phyloP scores from a whole-genome alignment of 371 early-diverging fungal genomes.

The Vairimorpha ceranae region DNA sequence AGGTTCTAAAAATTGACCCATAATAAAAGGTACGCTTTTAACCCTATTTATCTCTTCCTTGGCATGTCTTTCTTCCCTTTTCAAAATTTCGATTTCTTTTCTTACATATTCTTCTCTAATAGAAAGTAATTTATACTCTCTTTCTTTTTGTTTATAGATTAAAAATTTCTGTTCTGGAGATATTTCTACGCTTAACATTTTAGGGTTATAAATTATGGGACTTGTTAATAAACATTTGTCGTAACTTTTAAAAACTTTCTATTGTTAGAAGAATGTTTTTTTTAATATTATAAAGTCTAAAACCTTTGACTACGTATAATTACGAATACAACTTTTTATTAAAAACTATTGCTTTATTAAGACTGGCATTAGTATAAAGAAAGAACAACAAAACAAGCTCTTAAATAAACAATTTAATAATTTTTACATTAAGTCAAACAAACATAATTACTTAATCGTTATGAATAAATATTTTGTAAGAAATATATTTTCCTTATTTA shows the following conservation, averaged over 20 bases:
- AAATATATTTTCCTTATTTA: not conserved
- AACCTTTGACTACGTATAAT: not conserved
- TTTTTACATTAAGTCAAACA: too few species aligned
- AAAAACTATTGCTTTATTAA: too few species aligned
- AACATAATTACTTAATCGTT: too few species aligned
- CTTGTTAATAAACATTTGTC: too few species aligned
- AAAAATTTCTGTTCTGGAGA: constrained; percentile 15
- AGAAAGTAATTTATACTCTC: constrained; percentile 75
- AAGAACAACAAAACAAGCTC: too few species aligned
- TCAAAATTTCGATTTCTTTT: constrained; percentile 88
- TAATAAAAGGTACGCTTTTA: constrained; percentile 91
- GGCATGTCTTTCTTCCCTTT: constrained; percentile 74
- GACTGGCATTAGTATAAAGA: too few species aligned
- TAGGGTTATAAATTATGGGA: not conserved
- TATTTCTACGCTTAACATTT: not conserved
- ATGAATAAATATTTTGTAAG: not conserved
- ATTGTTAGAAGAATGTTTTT: too few species aligned
- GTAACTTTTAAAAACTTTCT: too few species aligned
- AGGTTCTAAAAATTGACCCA: constrained; percentile 96
- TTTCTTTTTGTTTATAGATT: constrained; percentile 46
- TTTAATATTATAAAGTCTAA: not conserved
- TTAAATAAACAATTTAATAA: too few species aligned
- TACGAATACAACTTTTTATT: not conserved
- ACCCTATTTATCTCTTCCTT: constrained; percentile 97
- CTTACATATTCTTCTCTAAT: constrained; percentile 96